Conservation (phyloP, 805 yeast species). For the Barnettozyma siamensis region DNA sequence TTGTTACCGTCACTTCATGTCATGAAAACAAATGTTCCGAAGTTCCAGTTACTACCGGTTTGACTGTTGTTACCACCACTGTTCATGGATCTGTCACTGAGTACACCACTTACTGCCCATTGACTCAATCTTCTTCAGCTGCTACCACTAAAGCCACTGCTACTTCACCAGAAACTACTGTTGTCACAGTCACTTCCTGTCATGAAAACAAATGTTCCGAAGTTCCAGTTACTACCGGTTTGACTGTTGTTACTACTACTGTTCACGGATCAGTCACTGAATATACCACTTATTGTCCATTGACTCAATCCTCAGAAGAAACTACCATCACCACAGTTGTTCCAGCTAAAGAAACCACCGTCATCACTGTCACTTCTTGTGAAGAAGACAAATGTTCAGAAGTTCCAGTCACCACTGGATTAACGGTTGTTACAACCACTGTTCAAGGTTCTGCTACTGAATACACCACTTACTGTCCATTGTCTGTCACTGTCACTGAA, state of each 20-base stretch:
- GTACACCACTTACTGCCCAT: background rate
- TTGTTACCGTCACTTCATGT: background rate
- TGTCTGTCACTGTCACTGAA: slow-evolving; percentile 7
- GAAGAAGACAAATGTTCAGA: slow-evolving; percentile 28
- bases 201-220: background rate
- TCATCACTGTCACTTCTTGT: slow-evolving; percentile 33
- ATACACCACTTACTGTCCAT: slow-evolving; percentile 32
- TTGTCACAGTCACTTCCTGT: slow-evolving; percentile 8
- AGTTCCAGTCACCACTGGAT: slow-evolving; percentile 29
- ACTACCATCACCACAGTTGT: background rate
- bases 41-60: background rate
- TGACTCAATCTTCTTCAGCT: background rate
- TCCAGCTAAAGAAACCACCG: background rate
- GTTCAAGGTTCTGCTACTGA: slow-evolving; percentile 20
- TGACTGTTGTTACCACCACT: background rate
- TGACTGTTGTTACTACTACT: slow-evolving; percentile 5
- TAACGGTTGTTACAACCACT: slow-evolving; percentile 14
- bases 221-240: slow-evolving; percentile 7
- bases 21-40: background rate
- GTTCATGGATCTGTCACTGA: background rate
- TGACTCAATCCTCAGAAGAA: background rate
- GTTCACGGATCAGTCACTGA: slow-evolving; percentile 1
- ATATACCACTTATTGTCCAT: slow-evolving; percentile 4
- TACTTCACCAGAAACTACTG: slow-evolving; percentile 10
- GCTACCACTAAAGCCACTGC: slow-evolving; percentile 7